Percentiles rank a stretch among this genome's conserved stretches.
Conservation (phyloP, 1,284 basidiomycete genomes). For the Tilletia horrida region DNA sequence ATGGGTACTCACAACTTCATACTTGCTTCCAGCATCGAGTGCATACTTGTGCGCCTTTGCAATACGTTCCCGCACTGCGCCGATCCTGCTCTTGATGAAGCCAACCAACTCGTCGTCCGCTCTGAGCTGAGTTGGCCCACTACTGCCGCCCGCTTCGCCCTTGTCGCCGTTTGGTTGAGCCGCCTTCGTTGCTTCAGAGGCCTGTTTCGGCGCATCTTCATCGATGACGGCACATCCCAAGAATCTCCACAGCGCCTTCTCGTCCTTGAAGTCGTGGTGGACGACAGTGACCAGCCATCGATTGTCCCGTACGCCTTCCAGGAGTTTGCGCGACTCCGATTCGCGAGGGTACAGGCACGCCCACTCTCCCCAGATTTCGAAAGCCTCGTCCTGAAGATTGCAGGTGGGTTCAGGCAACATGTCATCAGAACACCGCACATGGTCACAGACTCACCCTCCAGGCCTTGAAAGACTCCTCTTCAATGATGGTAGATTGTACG, state of each 20-base stretch:
- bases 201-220: background rate
- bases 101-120: slow-evolving; percentile 12
- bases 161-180: background rate
- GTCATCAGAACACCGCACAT: too few species aligned
- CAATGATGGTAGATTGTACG: slow-evolving; percentile 58
- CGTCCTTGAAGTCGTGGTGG: slow-evolving; percentile 86
- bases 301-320: slow-evolving; percentile 69
- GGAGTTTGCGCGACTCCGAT: slow-evolving; percentile 69
- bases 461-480: slow-evolving; percentile 57
- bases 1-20: slow-evolving; percentile 25
- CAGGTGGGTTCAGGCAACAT: too few species aligned
- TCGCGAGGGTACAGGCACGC: slow-evolving; percentile 75
- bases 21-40: slow-evolving; percentile 23
- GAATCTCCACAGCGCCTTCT: slow-evolving; percentile 70
- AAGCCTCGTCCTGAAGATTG: slow-evolving; percentile 87
- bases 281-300: slow-evolving; percentile 91
- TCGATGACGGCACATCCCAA: slow-evolving; percentile 15
- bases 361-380: slow-evolving; percentile 95
- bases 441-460: slow-evolving; percentile 62
- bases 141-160: background rate
- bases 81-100: slow-evolving; percentile 18
- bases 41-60: slow-evolving; percentile 29
- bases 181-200: background rate
- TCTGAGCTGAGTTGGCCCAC: background rate
- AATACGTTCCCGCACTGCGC: slow-evolving; percentile 33